These are phyloP conservation scores for Flueggea neowawraea DNA, from an alignment of 441 rosid genomes.

Conservation along the genomic window DNA sequence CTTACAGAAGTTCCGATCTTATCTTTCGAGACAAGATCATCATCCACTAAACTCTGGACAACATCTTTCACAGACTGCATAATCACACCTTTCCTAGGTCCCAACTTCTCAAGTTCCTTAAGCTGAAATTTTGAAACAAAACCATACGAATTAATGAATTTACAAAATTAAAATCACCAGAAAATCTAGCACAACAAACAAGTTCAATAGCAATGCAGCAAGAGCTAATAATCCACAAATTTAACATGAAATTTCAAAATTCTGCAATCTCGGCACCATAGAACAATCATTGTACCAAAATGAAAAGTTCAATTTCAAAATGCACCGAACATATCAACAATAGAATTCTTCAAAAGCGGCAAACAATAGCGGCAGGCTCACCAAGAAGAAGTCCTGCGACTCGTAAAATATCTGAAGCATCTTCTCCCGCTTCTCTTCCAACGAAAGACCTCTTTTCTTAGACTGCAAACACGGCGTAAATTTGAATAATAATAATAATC, in stretches of 20 bases:
- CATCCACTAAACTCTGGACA: conserved; percentile 88
- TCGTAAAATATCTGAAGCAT: conserved; percentile 84
- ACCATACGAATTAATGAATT: too few species aligned
- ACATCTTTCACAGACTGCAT: conserved; percentile 94
- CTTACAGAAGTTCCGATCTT: conserved; percentile 87
- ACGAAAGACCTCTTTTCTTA: conserved; percentile 87
- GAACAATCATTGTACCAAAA: too few species aligned
- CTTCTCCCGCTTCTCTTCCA: conserved; percentile 94
- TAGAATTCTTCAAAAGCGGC: too few species aligned
- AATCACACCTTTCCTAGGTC: conserved; percentile 86
- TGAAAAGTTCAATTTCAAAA: too few species aligned
- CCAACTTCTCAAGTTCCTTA: conserved; percentile 88
- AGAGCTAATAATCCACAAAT: too few species aligned
- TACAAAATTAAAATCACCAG: too few species aligned
- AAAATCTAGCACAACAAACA: neutral
- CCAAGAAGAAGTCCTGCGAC: conserved; percentile 86
- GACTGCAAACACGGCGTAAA: conserved; percentile 49
- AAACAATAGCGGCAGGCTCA: conserved; percentile 22
- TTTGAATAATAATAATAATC: neutral
- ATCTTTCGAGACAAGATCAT: conserved; percentile 84
- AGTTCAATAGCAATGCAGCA: neutral
- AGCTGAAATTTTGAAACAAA: conserved; percentile 41
- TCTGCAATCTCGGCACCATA: too few species aligned
- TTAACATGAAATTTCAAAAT: too few species aligned
- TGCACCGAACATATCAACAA: too few species aligned